Conservation (phyloP, 192 early-diverging fungal species). For the Podila minutissima region DNA sequence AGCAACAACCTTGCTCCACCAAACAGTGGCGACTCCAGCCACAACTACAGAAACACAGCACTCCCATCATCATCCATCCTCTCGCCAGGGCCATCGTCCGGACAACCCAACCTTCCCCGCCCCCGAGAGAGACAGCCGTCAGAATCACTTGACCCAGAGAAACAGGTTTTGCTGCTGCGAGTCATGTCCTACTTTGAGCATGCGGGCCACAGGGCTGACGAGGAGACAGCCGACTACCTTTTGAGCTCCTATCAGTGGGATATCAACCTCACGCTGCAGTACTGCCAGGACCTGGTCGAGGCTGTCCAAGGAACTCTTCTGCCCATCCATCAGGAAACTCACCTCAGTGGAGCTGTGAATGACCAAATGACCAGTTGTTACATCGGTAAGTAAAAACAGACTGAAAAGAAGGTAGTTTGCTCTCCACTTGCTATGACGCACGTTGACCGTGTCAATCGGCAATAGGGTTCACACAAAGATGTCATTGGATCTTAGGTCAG, state of each 20-base stretch:
- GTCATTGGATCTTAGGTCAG: background rate
- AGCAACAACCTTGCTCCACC: conserved; percentile 13
- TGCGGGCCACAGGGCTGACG: conserved; percentile 48
- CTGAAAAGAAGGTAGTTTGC: too few relatives aligned
- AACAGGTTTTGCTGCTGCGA: conserved; percentile 37
- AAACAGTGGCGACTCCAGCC: background rate
- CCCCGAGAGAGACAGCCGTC: conserved; percentile 12
- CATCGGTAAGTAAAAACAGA: conserved; percentile 52
- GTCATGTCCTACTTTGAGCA: conserved; percentile 49
- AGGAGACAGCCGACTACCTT: conserved; percentile 44
- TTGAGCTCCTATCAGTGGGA: conserved; percentile 43
- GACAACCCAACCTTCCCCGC: background rate
- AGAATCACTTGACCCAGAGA: conserved; percentile 24
- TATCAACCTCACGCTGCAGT: conserved; percentile 42
- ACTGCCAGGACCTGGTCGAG: conserved; percentile 40
- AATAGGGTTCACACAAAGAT: background rate
- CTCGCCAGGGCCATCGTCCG: background rate
- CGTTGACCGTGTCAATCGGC: background rate
- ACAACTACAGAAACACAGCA: conserved; percentile 20
- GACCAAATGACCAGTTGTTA: conserved; percentile 72
- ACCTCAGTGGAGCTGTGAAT: conserved; percentile 67
- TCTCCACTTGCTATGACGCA: too few relatives aligned
- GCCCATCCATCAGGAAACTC: conserved; percentile 27
- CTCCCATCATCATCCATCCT: conserved; percentile 31
- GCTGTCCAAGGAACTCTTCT: conserved; percentile 45